Base-by-base conservation (phyloP, 2,329 filamentous ascomycete genomes). In the Lachnellula hyalina region DNA sequence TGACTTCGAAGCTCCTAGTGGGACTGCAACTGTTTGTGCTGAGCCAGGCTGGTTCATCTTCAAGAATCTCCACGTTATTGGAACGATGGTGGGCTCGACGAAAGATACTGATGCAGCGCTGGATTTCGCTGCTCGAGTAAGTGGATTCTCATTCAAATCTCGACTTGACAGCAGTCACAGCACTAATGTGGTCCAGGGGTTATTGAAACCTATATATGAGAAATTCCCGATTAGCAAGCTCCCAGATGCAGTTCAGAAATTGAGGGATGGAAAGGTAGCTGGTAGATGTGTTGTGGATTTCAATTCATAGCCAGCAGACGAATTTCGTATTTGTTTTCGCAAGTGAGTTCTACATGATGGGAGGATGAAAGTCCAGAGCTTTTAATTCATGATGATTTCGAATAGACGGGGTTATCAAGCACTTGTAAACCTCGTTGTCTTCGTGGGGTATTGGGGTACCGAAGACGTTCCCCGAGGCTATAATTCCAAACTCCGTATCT, bases 61-160 rank as follows among this genome's bases (percentile, higher is more conserved):
- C 19, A 56, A 56, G 36, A 56, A 56, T 28, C 38, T 56, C 7
- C 45, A 48, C 34, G 32, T 56, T 14, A 52, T 52, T 12, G 54
- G 54, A 12, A 56, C 54, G 15, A 48, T 52, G 42, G 49, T 56
- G n/a, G 49, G 49, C 2, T 42, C 49, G 5, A 52, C 53, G 49
- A 17, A 23, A 15, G 54, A 56, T 32, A 52, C 54, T 5, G 35
- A 52, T 25, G 32, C 35, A 9, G 54, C 54, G 28, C 28, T 53
- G 35, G 50, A 56, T 21, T 56, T 52, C 17, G 54, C 54, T 15
- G 35, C 36, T 9, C n/a, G 54, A 19, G 54, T 55, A 51, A 9
- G 53, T 35, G 15, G 9, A 36, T 5, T 19, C 7, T 15, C 0
- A 3, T 41, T 19, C 38, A 3, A 11, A 17, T 5, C 17, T 41